Conservation (phyloP, 1,139 yeast genomes). For the Blastobotrys aristatus region DNA sequence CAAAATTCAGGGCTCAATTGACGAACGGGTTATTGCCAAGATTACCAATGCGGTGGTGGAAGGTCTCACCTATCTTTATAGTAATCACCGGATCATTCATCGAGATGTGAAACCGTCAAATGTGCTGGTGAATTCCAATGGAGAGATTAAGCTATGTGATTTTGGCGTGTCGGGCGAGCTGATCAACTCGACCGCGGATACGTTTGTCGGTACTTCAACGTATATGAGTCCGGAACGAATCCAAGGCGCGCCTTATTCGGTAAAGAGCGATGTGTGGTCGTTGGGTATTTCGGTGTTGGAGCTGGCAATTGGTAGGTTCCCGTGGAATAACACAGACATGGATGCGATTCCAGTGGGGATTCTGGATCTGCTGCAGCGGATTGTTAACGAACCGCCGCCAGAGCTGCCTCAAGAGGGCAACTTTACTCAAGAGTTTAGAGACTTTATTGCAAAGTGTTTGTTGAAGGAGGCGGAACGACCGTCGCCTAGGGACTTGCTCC, state of each 20-base stretch:
- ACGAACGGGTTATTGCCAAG: conserved; percentile 65
- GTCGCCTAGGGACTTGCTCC: conserved; percentile 54
- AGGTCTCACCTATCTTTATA: conserved; percentile 77
- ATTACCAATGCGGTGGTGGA: conserved; percentile 71
- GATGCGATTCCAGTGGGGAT: conserved; percentile 58
- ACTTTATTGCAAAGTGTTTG: conserved; percentile 66
- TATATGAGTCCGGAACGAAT: conserved; percentile 98
- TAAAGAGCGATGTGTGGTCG: conserved; percentile 96
- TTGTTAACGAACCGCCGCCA: conserved; percentile 92
- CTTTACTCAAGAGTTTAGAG: conserved; percentile 46
- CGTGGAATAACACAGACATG: conserved; percentile 40
- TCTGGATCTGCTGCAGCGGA: conserved; percentile 80
- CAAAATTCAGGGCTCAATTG: conserved; percentile 47
- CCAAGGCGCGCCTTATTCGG: conserved; percentile 87
- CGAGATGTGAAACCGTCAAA: conserved; percentile 92
- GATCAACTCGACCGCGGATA: conserved; percentile 89
- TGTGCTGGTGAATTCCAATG: conserved; percentile 71
- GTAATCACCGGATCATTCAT: conserved; percentile 80
- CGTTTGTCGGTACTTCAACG: conserved; percentile 95
- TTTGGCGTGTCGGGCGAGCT: conserved; percentile 92
- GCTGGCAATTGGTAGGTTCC: conserved; percentile 74
- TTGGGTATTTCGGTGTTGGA: conserved; percentile 86
- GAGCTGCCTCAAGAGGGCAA: conserved; percentile 44
- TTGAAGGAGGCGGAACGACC: conserved; percentile 62
- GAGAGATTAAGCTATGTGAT: conserved; percentile 81